Conservation (phyloP, 1,284 basidiomycete genomes). For the Laetiporus sulphureus region DNA sequence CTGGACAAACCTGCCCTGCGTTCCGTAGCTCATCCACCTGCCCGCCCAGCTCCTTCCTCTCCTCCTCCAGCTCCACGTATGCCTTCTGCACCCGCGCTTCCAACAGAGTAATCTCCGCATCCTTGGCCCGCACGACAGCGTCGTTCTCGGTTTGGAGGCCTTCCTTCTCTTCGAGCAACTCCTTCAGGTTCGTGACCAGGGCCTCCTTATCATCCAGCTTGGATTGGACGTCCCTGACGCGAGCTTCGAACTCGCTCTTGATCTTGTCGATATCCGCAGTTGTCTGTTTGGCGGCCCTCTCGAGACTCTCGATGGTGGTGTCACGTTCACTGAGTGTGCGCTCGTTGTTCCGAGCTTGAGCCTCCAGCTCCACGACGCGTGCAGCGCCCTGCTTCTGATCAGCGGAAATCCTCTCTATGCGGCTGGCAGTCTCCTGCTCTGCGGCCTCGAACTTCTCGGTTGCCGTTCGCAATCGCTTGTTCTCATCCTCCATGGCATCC, state of each 20-base stretch:
- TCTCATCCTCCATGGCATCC: conserved; percentile 51
- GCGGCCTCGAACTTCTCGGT: conserved; percentile 16
- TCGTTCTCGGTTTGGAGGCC: conserved; percentile 45
- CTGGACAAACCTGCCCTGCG: conserved; percentile 71
- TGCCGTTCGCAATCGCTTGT: conserved; percentile 19
- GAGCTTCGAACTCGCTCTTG: conserved; percentile 38
- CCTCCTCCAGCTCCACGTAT: conserved; percentile 51
- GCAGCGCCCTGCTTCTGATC: conserved; percentile 42
- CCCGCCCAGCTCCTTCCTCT: conserved; percentile 54
- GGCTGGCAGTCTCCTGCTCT: conserved; percentile 17
- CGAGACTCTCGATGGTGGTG: conserved; percentile 42
- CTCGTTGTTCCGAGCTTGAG: conserved; percentile 38
- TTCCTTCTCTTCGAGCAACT: conserved; percentile 46
- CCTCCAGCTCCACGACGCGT: conserved; percentile 41
- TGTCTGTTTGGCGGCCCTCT: conserved; percentile 38
- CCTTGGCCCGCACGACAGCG: conserved; percentile 44
- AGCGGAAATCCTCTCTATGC: conserved; percentile 29
- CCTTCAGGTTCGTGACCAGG: conserved; percentile 42
- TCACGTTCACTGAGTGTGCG: conserved; percentile 45
- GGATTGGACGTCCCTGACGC: conserved; percentile 39
- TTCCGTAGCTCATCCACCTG: conserved; percentile 78
- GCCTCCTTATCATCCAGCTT: conserved; percentile 41
- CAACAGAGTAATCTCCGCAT: conserved; percentile 48
- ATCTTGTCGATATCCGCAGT: conserved; percentile 39
- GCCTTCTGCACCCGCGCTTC: conserved; percentile 42